Evolutionary conservation across 805 yeast species (phyloP).

Genomic region (Metschnikowia chrysomelidarum): DNA sequence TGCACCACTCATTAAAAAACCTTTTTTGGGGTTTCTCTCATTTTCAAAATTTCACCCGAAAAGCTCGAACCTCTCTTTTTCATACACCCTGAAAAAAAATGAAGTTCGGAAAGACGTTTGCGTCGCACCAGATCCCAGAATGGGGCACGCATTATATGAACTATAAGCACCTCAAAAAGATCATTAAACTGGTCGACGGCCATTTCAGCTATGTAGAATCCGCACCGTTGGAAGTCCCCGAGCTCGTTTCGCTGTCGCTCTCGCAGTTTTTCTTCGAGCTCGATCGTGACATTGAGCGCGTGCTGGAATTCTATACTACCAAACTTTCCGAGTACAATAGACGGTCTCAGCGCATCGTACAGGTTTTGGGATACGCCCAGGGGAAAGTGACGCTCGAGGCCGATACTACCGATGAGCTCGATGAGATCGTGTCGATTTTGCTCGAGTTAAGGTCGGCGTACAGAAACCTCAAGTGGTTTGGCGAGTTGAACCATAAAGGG

Average conservation of each 20-base stretch:
- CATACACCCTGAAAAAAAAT: slow-evolving; percentile 28
- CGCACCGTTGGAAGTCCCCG: slow-evolving; percentile 24
- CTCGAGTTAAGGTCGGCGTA: slow-evolving; percentile 73
- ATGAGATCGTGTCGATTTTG: slow-evolving; percentile 49
- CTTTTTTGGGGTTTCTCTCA: no score
- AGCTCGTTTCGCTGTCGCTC: slow-evolving; percentile 43
- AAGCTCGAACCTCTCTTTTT: neutral
- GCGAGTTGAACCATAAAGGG: slow-evolving; percentile 88
- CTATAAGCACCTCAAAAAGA: slow-evolving; percentile 79
- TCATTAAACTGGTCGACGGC: slow-evolving; percentile 61
- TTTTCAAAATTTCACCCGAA: no score
- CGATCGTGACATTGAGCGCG: slow-evolving; percentile 79
- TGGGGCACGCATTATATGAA: slow-evolving; percentile 84
- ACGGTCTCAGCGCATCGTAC: slow-evolving; percentile 50
- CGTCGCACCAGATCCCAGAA: slow-evolving; percentile 89
- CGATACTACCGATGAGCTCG: slow-evolving; percentile 40
- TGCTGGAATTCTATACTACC: slow-evolving; percentile 72
- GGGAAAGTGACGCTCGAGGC: slow-evolving; percentile 28
- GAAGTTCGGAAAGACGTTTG: slow-evolving; percentile 80
- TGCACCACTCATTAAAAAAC: no score
- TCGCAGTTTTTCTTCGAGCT: slow-evolving; percentile 73
- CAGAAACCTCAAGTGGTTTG: slow-evolving; percentile 89
- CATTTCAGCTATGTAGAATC: slow-evolving; percentile 35
- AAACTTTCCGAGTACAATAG: slow-evolving; percentile 74
- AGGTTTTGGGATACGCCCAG: slow-evolving; percentile 32